A percentile compares a stretch with the other conserved stretches of the same genome.
Conservation (phyloP, 78 protist species). For the Protostelium mycophagum region DNA sequence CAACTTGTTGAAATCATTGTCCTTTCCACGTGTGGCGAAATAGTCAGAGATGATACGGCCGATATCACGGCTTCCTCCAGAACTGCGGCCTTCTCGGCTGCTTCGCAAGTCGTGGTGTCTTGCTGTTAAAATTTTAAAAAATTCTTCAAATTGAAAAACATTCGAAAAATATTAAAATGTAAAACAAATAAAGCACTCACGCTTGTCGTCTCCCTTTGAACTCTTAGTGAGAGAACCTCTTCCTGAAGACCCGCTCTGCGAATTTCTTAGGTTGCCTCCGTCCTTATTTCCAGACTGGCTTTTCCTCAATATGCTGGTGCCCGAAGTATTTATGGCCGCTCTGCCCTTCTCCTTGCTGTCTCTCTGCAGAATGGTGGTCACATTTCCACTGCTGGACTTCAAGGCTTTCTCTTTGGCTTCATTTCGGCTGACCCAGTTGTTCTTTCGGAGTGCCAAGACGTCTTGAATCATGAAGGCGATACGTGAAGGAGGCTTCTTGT, state of each 20-base stretch:
- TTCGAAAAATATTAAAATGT: no score
- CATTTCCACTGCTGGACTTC: neutral
- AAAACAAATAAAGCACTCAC: neutral
- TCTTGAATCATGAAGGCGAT: conserved; percentile 56
- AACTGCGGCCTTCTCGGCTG: no score
- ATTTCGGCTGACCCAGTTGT: conserved; percentile 20
- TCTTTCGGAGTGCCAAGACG: conserved; percentile 41
- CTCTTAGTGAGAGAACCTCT: neutral
- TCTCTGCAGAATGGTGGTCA: neutral
- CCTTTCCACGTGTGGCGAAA: neutral
- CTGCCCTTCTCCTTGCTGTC: neutral
- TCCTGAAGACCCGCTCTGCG: neutral
- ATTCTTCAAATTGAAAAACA: no score
- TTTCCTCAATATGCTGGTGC: neutral
- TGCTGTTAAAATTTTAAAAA: no score
- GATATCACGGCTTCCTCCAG: no score
- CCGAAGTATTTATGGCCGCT: neutral
- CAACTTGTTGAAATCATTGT: neutral
- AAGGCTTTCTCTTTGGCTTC: neutral
- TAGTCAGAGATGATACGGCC: no score
- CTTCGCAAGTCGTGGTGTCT: no score
- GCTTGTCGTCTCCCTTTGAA: neutral
- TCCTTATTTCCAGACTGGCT: neutral
- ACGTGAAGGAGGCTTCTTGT: conserved; percentile 22
- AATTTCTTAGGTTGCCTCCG: neutral